Conservation (phyloP, 306 rosid genomes). For the Aeschynomene evenia region DNA sequence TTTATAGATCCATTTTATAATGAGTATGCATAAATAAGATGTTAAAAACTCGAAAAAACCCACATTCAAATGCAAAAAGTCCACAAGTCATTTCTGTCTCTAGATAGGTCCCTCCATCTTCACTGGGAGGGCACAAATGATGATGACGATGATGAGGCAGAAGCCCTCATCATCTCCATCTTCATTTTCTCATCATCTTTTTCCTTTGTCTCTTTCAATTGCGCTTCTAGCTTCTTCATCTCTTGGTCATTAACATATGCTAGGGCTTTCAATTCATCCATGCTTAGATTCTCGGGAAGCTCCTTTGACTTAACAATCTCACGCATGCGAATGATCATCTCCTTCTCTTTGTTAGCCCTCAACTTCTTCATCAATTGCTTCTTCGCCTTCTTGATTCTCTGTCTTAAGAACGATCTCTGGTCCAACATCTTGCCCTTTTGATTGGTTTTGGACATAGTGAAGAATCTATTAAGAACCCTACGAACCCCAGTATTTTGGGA, state of each 20-base stretch:
- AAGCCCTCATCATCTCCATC: too few relatives aligned
- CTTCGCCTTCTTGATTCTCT: neutral
- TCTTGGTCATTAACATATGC: neutral
- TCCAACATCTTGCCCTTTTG: conserved; percentile 3
- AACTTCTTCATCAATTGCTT: neutral
- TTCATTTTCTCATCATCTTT: neutral
- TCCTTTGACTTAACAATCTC: neutral
- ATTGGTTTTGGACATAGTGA: neutral
- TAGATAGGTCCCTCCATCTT: neutral
- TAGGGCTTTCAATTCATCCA: neutral
- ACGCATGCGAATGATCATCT: neutral
- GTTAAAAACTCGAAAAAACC: too few relatives aligned
- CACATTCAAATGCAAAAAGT: too few relatives aligned
- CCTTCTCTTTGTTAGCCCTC: neutral
- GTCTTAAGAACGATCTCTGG: neutral
- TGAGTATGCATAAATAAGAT: too few relatives aligned
- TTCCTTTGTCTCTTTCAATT: neutral
- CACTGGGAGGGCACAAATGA: too few relatives aligned
- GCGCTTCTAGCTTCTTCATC: neutral
- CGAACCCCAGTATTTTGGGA: neutral
- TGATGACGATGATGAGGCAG: too few relatives aligned
- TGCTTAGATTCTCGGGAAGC: neutral
- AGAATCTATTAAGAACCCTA: neutral
- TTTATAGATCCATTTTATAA: too few relatives aligned
- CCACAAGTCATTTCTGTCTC: too few relatives aligned